Conservation (phyloP, 1,139 yeast species). For the Zhuliangozyma blackwelliae region DNA sequence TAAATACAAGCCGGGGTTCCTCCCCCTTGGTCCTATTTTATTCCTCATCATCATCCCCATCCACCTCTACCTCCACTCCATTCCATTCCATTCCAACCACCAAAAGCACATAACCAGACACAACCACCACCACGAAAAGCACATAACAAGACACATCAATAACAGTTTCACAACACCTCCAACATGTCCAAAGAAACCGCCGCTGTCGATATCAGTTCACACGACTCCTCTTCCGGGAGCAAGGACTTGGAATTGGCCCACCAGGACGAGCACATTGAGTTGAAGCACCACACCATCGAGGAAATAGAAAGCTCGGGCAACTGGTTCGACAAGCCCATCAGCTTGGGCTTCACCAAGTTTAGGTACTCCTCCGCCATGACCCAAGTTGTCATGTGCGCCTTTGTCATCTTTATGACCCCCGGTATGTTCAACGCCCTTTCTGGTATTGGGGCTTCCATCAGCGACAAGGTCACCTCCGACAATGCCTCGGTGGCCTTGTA, state of each 20-base stretch:
- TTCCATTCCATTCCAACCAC: no score
- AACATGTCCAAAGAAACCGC: no score
- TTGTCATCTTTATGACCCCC: conserved; percentile 51
- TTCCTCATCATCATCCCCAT: no score
- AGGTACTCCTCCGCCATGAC: conserved; percentile 40
- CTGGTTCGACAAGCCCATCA: conserved; percentile 37
- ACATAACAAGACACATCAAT: no score
- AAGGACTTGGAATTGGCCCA: conserved; percentile 7
- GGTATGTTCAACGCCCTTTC: conserved; percentile 57
- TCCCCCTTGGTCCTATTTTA: no score
- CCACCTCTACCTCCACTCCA: no score
- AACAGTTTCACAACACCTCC: no score
- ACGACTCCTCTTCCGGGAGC: conserved; percentile 4
- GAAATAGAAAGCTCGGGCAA: conserved; percentile 29
- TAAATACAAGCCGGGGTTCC: no score
- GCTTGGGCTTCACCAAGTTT: conserved; percentile 6
- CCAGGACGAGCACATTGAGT: conserved; percentile 19
- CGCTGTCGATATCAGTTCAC: no score
- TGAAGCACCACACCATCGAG: conserved; percentile 23
- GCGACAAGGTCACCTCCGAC: conserved; percentile 39
- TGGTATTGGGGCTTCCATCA: conserved; percentile 51
- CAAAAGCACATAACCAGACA: no score
- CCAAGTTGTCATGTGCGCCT: conserved; percentile 45
- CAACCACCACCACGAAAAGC: no score
- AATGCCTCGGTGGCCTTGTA: conserved; percentile 54